Conservation (phyloP, 352 stramenopile genomes). For the Phytophthora nicotianae region DNA sequence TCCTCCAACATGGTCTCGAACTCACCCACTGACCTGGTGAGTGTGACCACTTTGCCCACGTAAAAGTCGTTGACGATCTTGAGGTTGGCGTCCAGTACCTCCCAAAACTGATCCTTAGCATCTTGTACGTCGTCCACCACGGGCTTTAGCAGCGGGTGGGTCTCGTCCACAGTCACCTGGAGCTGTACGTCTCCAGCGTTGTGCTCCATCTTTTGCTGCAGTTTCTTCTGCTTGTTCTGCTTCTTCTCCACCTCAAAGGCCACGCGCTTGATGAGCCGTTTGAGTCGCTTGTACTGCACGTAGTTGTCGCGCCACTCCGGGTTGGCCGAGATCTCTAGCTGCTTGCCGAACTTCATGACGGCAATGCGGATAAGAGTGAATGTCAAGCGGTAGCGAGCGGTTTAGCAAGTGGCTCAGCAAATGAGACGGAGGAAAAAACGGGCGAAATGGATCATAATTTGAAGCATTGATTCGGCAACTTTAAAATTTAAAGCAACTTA, state of each 20-base stretch:
- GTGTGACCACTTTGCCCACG: slow-evolving; percentile 65
- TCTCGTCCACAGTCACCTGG: slow-evolving; percentile 64
- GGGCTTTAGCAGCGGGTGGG: slow-evolving; percentile 56
- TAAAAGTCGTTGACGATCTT: slow-evolving; percentile 89
- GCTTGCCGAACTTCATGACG: slow-evolving; percentile 94
- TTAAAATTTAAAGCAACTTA: slow-evolving; percentile 8
- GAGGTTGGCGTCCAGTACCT: slow-evolving; percentile 78
- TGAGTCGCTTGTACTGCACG: slow-evolving; percentile 93
- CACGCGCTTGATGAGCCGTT: slow-evolving; percentile 91
- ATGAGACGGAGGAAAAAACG: slow-evolving; percentile 19
- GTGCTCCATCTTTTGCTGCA: slow-evolving; percentile 53
- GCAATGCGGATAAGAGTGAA: slow-evolving; percentile 1
- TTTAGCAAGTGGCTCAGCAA: slow-evolving; percentile 26
- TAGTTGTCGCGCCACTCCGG: slow-evolving; percentile 90
- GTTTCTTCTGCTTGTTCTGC: slow-evolving; percentile 71
- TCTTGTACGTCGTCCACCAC: slow-evolving; percentile 66
- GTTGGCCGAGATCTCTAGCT: slow-evolving; percentile 90
- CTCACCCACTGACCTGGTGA: slow-evolving; percentile 71
- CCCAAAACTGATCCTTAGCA: slow-evolving; percentile 86
- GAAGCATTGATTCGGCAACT: slow-evolving; percentile 11
- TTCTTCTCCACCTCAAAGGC: slow-evolving; percentile 90
- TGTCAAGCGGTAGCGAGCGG: slow-evolving; percentile 4
- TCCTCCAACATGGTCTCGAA: slow-evolving; percentile 75
- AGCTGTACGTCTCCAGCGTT: slow-evolving; percentile 30
- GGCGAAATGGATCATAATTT: slow-evolving; percentile 7